A percentile compares a stretch with the other conserved stretches of the same genome.
Conservation (phyloP, 2,329 filamentous ascomycete genomes). For the Fusarium drepaniforme region DNA sequence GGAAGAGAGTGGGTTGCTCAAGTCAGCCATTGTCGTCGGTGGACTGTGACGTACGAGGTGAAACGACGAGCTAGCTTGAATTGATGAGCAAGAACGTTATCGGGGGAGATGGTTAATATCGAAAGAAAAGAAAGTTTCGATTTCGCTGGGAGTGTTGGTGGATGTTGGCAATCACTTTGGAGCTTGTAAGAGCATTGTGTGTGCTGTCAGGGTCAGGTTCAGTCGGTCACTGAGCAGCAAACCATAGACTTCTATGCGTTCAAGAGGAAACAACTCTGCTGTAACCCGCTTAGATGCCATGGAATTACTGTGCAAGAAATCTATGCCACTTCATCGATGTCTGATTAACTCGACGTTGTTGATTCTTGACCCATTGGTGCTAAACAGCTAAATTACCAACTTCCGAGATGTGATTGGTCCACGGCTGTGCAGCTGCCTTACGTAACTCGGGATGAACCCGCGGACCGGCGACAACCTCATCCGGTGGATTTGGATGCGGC, state of each 20-base stretch:
- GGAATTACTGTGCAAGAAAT: neutral
- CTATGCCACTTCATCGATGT: neutral
- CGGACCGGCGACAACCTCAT: constrained; percentile 47
- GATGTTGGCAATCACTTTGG: neutral
- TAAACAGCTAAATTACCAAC: neutral
- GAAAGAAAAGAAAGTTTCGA: neutral
- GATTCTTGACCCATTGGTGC: neutral
- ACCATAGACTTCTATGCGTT: neutral
- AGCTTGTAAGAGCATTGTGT: neutral
- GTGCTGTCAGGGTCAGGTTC: neutral
- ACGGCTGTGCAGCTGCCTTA: constrained; percentile 34
- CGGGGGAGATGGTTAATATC: neutral
- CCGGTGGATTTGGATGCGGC: constrained; percentile 38
- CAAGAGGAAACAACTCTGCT: neutral
- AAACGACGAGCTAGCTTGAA: neutral
- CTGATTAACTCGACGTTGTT: neutral
- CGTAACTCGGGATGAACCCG: constrained; percentile 43
- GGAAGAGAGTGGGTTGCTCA: neutral
- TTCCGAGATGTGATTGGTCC: constrained; percentile 39
- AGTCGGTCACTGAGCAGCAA: neutral
- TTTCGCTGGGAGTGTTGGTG: neutral
- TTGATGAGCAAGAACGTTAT: neutral
- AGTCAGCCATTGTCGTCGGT: constrained; percentile 3
- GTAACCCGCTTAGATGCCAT: neutral
- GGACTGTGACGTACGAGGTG: constrained; percentile 1